Evolutionary conservation across 2,329 filamentous ascomycete genomes (phyloP), one percentile per base, ranked within the genome.

Genomic region (Fusarium armeniacum): DNA sequence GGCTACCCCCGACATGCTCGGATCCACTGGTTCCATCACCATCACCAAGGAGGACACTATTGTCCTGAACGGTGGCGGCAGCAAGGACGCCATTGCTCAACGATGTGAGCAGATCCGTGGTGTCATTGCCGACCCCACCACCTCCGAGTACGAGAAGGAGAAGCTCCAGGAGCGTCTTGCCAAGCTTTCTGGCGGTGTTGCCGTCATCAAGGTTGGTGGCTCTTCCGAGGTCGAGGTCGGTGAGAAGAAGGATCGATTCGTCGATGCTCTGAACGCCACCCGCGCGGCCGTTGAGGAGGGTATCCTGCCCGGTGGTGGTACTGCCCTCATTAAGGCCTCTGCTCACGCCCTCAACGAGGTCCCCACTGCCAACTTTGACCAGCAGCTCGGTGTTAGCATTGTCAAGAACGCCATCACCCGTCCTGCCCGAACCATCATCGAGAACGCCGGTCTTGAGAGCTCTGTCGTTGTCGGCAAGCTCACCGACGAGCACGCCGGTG

Each of bases 1-100:
- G 90, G 91, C 93, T 67, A 98, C 94, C 49, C 87, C 92, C 67
- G 96, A 98, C 76, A 93, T 97, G 91, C 93, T 99, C 79, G 96
- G 96, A 75, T 96, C 93, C 64, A 98, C 96, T 74, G 96, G 96
- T 71, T 96, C 94, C 78, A 98, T 99, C 86, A 98, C 96, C 81
- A 98, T 99, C 85, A 99, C 96, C 82, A 99, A 99, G 89, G 96
- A 99, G 86, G 96, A 99, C 84, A 99, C 96, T 76, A 98, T 99
- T 82, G 90, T 99, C 79, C 90, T 99, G 69, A 99, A 99, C 83
- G 96, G 96, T 60, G 94, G 97, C 78, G 96, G 96, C 71, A 91
- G 86, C 90, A 98, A 98, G 89, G 96, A 99, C 79, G 82, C 88
- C 73, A 97, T 99, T 77, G 84, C 92, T 72, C 94, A 98, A 87